Base-by-base conservation (phyloP, 441 rosid genomes). In the Bocquillonia castaneifolia region DNA sequence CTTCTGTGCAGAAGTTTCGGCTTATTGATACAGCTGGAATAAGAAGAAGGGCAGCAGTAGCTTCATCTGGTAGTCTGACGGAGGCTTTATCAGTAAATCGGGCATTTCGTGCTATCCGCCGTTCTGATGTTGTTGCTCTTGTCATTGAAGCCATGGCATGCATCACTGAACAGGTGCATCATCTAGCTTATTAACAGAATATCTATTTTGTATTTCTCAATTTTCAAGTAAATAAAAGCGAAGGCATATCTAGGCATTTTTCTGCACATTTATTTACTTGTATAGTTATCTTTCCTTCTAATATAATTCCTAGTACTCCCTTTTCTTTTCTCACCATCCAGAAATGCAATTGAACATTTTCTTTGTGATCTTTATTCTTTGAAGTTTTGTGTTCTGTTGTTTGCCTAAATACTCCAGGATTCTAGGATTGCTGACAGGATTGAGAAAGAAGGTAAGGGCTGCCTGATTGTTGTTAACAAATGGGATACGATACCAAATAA, bases 1-100 rank as follows among this genome's bases (percentile, higher is more conserved):
- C 47, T 58, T 73, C 66, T 56, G 66, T 82, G 80, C 92, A 93
- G 98, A 89, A 89, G 78, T 93, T 89, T 69, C 81, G 78, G 75
- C 96, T 93, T 64, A 93, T 88, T 68, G 98, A 93, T 83, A 93
- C 98, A 4, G 98, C 97, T 71, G 98, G 98, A 65, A 91, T 91
- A 81, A 86, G 98, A 82, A 89, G 88, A 81, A 86, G 87, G 81
- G 86, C 97, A 59, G 88, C 90, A 64, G 83, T 93, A 66, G 96
- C 97, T 67, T 91, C 93, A 63, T 86, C 93, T 54, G 97, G 98
- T 44, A 89, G 96, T 81, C 79, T 83, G 25, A 93, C 97, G 8
- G 97, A 93, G 82, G 89, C 94, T 66, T 74, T 93, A 79, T 93
- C 98, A 31, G 97, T 93, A 67, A 91, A 91, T 70, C 85, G 96